A percentile compares a stretch with the other conserved stretches of the same genome.
Evolutionary conservation across 2,329 filamentous ascomycete genomes (phyloP).

Genomic region (Fusarium globosum): DNA sequence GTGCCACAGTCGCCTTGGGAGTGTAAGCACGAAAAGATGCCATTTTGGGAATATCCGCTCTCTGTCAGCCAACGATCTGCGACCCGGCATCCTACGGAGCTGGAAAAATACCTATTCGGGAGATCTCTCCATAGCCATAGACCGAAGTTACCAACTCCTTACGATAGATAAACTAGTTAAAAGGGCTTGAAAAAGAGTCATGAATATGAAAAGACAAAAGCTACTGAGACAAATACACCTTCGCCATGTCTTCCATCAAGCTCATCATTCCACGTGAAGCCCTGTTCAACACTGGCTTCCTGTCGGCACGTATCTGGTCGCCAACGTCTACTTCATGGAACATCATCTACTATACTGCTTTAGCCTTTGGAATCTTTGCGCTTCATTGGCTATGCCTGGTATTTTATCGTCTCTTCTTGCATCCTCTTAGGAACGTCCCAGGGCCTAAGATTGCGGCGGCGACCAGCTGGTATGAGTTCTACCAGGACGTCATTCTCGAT

Average conservation of each 20-base stretch:
- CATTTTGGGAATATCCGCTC: background rate
- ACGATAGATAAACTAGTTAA: too few relatives aligned
- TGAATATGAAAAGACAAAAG: background rate
- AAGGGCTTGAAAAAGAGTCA: background rate
- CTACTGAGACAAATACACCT: background rate
- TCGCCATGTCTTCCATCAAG: background rate
- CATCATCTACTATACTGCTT: background rate
- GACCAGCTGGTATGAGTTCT: background rate
- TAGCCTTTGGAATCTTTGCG: rapidly evolving
- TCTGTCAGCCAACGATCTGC: background rate
- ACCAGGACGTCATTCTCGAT: background rate
- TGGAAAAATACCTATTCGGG: background rate
- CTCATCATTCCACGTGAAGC: background rate
- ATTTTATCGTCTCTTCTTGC: background rate
- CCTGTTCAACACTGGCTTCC: background rate
- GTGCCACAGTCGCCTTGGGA: too few relatives aligned
- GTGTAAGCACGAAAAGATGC: background rate
- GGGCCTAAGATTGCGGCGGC: background rate
- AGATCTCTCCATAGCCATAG: background rate
- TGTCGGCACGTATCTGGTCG: background rate
- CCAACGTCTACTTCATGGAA: background rate
- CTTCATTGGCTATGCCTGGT: background rate
- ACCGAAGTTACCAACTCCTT: background rate
- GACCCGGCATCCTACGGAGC: background rate
- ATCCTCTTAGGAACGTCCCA: background rate